Percentiles rank a stretch among this genome's conserved stretches.
phyloP scores from a whole-genome alignment of 2,329 filamentous ascomycete genomes.

The Colletotrichum limetticola region DNA sequence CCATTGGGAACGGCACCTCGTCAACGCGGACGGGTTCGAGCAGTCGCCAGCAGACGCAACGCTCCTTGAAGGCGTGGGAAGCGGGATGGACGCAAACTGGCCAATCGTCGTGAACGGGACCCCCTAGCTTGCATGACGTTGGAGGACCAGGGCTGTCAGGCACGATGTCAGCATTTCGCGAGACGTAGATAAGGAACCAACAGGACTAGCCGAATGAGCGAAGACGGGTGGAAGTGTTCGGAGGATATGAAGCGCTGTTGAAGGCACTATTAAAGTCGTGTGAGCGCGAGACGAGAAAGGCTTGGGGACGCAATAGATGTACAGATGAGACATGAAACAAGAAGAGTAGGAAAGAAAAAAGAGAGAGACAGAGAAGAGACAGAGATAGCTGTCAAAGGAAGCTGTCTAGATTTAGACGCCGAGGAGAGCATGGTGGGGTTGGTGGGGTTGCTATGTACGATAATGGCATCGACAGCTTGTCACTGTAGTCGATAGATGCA shows the following conservation, averaged over 20 bases:
- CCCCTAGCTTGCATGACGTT: neutral
- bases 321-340: neutral
- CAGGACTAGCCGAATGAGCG: neutral
- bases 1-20: neutral
- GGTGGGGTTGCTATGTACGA: neutral
- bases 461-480: slow-evolving; percentile 11
- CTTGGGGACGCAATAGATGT: neutral
- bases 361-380: neutral
- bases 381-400: neutral
- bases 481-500: neutral
- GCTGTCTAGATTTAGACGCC: neutral
- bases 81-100: slow-evolving; percentile 9
- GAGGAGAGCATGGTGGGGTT: neutral
- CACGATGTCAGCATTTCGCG: neutral
- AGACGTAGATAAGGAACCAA: neutral
- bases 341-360: neutral
- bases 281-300: neutral
- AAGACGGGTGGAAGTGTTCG: neutral
- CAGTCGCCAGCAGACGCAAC: slow-evolving; percentile 9
- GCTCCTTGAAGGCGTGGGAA: neutral
- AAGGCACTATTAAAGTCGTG: neutral
- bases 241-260: neutral
- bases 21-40: neutral
- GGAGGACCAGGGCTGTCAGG: neutral
- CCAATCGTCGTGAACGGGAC: slow-evolving; percentile 9